These are phyloP conservation scores for Aspergillus ostianus DNA, from an alignment of 495 filamentous ascomycete genomes.

Conservation along the genomic window DNA sequence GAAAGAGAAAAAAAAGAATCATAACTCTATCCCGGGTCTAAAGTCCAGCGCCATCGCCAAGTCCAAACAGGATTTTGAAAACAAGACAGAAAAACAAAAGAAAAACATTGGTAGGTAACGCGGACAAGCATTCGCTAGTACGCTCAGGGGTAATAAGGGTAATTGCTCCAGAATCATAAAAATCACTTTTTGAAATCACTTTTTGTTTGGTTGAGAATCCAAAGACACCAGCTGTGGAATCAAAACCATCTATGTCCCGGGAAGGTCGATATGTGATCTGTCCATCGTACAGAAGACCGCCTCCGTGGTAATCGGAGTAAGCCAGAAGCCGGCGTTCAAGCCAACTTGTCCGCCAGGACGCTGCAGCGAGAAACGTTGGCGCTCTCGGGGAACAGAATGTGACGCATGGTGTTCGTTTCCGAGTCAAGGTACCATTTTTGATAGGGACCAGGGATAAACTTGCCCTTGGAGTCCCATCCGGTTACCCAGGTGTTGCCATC, in stretches of 20 bases:
- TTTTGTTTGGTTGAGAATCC: slow-evolving; percentile 3
- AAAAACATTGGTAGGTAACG: background rate
- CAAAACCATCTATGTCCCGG: background rate
- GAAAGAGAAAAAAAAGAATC: background rate
- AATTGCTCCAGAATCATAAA: slow-evolving; percentile 1
- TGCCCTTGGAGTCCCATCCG: slow-evolving; percentile 44
- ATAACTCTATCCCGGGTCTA: background rate
- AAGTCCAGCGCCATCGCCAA: slow-evolving; percentile 1
- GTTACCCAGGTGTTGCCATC: slow-evolving; percentile 45
- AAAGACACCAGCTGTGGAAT: slow-evolving; percentile 16
- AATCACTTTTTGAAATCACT: slow-evolving; percentile 2
- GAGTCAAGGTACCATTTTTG: slow-evolving; percentile 44
- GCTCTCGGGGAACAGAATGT: slow-evolving; percentile 38
- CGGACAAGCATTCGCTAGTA: slow-evolving; percentile 2
- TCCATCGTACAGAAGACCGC: background rate
- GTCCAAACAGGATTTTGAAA: background rate
- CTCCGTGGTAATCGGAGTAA: background rate
- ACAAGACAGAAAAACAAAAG: slow-evolving; percentile 4
- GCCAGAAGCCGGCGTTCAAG: background rate
- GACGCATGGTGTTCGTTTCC: slow-evolving; percentile 40
- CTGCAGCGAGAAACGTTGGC: slow-evolving; percentile 43
- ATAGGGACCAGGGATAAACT: slow-evolving; percentile 47
- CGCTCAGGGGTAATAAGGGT: background rate
- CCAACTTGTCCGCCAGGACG: slow-evolving; percentile 34
- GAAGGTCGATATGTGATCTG: background rate